Percentiles rank a stretch among this genome's conserved stretches.
These are phyloP conservation scores for Solanum dulcamara DNA, from an alignment of 257 asterid genomes.

Conservation along the genomic window DNA sequence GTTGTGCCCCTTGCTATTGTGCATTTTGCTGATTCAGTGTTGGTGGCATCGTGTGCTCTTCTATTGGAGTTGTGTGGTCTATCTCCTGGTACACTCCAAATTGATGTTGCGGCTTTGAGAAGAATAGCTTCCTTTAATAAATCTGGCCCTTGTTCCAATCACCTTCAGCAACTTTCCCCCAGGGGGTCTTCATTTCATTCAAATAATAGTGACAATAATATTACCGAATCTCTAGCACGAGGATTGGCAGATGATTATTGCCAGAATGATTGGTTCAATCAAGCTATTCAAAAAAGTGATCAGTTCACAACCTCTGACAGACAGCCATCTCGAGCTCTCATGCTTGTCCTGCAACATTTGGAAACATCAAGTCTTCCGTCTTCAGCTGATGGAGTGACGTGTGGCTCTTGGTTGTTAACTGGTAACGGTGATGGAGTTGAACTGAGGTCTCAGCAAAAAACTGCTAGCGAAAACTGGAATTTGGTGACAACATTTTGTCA, in stretches of 20 bases:
- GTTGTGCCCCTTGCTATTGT: constrained; percentile 84
- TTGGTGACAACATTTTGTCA: constrained; percentile 84
- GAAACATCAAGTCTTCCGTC: constrained; percentile 83
- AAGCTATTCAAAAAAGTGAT: constrained; percentile 32
- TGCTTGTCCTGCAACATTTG: constrained; percentile 84
- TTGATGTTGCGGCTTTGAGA: constrained; percentile 85
- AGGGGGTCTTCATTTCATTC: constrained; percentile 48
- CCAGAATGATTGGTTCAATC: constrained; percentile 38
- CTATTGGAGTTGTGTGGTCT: constrained; percentile 87
- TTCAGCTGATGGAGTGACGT: constrained; percentile 52
- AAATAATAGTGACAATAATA: constrained; percentile 42
- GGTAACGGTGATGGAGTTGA: constrained; percentile 84
- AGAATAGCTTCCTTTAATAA: constrained; percentile 83
- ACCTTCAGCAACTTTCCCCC: constrained; percentile 35
- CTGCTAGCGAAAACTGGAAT: constrained; percentile 86
- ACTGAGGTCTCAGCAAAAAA: constrained; percentile 82
- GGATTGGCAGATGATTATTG: constrained; percentile 88
- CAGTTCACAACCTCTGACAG: constrained; percentile 17
- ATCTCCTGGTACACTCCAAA: constrained; percentile 56
- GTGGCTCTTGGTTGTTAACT: constrained; percentile 84
- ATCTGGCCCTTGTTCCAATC: constrained; percentile 39
- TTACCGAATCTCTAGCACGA: constrained; percentile 81
- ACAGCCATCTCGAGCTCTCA: constrained; percentile 65
- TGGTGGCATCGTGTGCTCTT: constrained; percentile 92
- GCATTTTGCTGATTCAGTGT: constrained; percentile 74